phyloP scores from a whole-genome alignment of 768 basidiomycete genomes.

The Mycena crocata region DNA sequence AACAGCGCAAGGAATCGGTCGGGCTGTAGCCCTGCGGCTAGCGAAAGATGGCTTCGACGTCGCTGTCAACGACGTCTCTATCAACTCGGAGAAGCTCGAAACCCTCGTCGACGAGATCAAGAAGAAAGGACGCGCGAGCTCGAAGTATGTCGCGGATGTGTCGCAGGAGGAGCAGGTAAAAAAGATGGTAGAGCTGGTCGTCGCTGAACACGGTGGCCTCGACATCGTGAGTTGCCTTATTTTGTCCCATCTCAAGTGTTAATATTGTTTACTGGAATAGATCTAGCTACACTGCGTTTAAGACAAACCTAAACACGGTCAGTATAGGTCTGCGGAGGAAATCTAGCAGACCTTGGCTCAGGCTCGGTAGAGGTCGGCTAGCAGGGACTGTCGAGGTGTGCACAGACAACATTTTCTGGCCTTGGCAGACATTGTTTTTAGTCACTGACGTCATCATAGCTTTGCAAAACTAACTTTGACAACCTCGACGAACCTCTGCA shows the following conservation, averaged over 20 bases:
- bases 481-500: too few species aligned
- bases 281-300: too few species aligned
- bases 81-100: constrained; percentile 33
- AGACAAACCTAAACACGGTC: too few species aligned
- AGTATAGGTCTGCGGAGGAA: too few species aligned
- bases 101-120: constrained; percentile 25
- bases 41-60: constrained; percentile 51
- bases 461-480: too few species aligned
- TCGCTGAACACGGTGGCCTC: constrained; percentile 37
- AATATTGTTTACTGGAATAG: background rate
- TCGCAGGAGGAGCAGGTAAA: constrained; percentile 39
- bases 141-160: constrained; percentile 29
- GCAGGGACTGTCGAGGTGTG: too few species aligned
- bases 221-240: constrained; percentile 44
- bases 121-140: constrained; percentile 3
- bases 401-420: too few species aligned
- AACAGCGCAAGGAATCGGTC: constrained; percentile 42
- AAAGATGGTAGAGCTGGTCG: constrained; percentile 36
- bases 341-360: too few species aligned
- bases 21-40: constrained; percentile 47
- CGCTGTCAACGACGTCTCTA: constrained; percentile 46
- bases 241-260: background rate
- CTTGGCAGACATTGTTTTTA: too few species aligned
- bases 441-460: too few species aligned
- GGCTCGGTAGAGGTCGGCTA: too few species aligned